Evolutionary conservation across 1,284 basidiomycete species (phyloP).

Genomic region (Leccinum holopus): DNA sequence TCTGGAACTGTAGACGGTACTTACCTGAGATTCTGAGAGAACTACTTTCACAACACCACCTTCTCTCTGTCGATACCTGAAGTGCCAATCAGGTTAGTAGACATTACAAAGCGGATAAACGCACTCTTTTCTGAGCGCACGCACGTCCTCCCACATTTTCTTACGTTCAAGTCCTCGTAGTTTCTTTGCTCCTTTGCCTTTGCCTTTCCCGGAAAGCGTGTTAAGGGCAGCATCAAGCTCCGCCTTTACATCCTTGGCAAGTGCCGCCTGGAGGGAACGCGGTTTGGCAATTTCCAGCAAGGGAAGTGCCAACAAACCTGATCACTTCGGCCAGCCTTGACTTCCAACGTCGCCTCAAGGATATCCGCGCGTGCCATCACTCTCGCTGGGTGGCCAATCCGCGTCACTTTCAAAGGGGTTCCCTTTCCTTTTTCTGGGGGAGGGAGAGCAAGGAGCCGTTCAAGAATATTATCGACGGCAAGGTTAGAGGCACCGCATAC

Average conservation of each 20-base stretch:
- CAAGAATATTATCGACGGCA: conserved; percentile 88
- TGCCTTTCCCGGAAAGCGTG: conserved; percentile 74
- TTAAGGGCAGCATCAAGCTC: conserved; percentile 75
- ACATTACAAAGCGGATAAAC: conserved; percentile 23
- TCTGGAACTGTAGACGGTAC: conserved; percentile 46
- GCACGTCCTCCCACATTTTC: conserved; percentile 91
- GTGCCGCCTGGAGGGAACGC: conserved; percentile 49
- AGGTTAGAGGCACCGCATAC: conserved; percentile 92
- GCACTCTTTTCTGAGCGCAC: conserved; percentile 87
- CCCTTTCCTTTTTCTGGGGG: conserved; percentile 35
- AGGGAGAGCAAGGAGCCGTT: conserved; percentile 71
- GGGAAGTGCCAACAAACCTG: conserved; percentile 43
- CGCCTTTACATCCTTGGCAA: conserved; percentile 82
- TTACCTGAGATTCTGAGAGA: conserved; percentile 72
- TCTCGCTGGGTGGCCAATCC: conserved; percentile 91
- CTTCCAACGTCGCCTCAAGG: conserved; percentile 83
- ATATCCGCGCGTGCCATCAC: conserved; percentile 75
- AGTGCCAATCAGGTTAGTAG: conserved; percentile 1
- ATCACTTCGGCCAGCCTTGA: conserved; percentile 78
- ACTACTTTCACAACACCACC: conserved; percentile 80
- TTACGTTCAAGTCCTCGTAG: conserved; percentile 77
- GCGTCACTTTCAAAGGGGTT: conserved; percentile 62
- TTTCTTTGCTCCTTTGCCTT: conserved; percentile 69
- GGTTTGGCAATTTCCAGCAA: neutral
- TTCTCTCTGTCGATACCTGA: conserved; percentile 85